Percentiles rank a stretch among this genome's conserved stretches.
These are phyloP conservation scores for Phytopythium montanum DNA, from an alignment of 352 stramenopile species.

Conservation along the genomic window DNA sequence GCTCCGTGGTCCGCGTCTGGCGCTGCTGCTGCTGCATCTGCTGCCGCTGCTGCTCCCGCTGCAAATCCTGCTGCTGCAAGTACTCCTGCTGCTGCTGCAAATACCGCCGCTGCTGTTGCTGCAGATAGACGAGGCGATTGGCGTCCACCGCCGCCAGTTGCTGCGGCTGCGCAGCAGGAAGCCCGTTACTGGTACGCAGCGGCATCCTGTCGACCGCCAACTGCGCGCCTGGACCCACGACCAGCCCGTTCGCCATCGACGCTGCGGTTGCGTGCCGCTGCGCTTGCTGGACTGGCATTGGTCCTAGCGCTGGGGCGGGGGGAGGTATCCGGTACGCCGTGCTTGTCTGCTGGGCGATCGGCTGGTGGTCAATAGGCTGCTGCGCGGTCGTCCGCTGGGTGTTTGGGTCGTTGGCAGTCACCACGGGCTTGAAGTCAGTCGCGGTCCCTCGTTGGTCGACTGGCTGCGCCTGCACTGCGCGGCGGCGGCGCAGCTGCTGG, in stretches of 20 bases:
- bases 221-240: not conserved
- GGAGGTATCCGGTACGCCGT: not conserved
- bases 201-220: not conserved
- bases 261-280: not conserved
- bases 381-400: not conserved
- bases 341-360: not conserved
- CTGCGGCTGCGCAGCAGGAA: not conserved
- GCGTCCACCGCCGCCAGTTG: not conserved
- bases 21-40: conserved; percentile 18
- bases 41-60: conserved; percentile 8
- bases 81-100: conserved; percentile 8
- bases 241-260: not conserved
- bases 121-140: not conserved
- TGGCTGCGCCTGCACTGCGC: conserved; percentile 2
- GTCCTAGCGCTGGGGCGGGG: not conserved
- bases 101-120: conserved; percentile 16
- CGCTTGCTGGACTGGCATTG: not conserved
- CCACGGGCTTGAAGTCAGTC: conserved; percentile 14
- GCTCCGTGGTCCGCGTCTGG: no score
- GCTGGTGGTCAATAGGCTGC: no score
- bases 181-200: not conserved
- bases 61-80: conserved; percentile 7
- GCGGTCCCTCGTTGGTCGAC: conserved; percentile 9
- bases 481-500: conserved; percentile 27
- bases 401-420: conserved; percentile 3